Conservation (phyloP, 495 filamentous ascomycete genomes). For the Tuber magnatum region DNA sequence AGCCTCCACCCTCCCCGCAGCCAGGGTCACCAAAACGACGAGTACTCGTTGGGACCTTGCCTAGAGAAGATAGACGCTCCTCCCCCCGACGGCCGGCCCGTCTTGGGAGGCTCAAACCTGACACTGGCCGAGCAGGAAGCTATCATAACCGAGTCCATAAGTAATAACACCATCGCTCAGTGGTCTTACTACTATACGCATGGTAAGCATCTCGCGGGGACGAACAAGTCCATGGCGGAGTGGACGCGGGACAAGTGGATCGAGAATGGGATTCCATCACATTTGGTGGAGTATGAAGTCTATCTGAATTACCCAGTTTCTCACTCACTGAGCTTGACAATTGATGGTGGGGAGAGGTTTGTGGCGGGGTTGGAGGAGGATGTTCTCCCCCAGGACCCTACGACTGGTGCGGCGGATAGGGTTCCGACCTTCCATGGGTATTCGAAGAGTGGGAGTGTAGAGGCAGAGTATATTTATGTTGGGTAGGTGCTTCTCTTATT, state of each 20-base stretch:
- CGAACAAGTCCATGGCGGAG: conserved; percentile 75
- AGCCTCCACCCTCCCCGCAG: too few species aligned
- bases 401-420: conserved; percentile 61
- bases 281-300: conserved; percentile 73
- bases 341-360: conserved; percentile 52
- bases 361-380: conserved; percentile 81
- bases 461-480: conserved; percentile 54
- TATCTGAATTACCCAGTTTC: conserved; percentile 77
- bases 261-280: conserved; percentile 68
- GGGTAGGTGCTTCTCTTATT: conserved; percentile 6
- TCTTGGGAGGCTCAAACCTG: conserved; percentile 1
- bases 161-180: conserved; percentile 45
- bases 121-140: conserved; percentile 19
- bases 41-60: background rate
- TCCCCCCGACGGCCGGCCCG: background rate
- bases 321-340: conserved; percentile 20
- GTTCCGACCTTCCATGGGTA: conserved; percentile 96
- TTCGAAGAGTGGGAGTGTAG: conserved; percentile 72
- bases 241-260: conserved; percentile 85
- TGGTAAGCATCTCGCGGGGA: conserved; percentile 80
- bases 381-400: conserved; percentile 74
- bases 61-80: background rate
- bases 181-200: conserved; percentile 90
- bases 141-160: conserved; percentile 18
- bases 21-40: too few species aligned